Evolutionary conservation across 2,329 filamentous ascomycete species (phyloP).

Genomic region (Fusarium pseudocircinatum): DNA sequence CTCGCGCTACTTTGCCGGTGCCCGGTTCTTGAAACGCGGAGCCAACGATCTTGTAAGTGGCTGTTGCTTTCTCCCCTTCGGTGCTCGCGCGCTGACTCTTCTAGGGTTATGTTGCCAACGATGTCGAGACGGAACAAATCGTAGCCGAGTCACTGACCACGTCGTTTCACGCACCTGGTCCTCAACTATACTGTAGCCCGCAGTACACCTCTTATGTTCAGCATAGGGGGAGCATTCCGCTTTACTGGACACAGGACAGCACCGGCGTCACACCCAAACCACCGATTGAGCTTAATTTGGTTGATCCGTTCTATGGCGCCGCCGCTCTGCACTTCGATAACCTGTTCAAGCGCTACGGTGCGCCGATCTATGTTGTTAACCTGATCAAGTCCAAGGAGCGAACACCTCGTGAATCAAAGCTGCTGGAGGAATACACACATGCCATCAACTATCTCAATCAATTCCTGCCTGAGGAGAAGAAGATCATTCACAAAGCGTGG

Average conservation of each 20-base stretch:
- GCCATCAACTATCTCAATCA: conserved; percentile 94
- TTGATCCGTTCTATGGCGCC: conserved; percentile 94
- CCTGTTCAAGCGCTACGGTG: conserved; percentile 90
- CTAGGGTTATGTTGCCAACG: conserved; percentile 93
- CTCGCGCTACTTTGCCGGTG: conserved; percentile 93
- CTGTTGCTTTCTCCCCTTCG: background rate
- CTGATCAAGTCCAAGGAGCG: conserved; percentile 90
- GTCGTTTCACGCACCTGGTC: conserved; percentile 92
- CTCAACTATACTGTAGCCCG: conserved; percentile 84
- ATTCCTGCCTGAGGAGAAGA: conserved; percentile 83
- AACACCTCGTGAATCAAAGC: conserved; percentile 88
- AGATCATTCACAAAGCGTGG: conserved; percentile 94
- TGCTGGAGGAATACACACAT: conserved; percentile 86
- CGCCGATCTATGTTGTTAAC: conserved; percentile 91
- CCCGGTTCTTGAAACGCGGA: conserved; percentile 91
- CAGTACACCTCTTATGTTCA: conserved; percentile 97
- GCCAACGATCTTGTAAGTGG: conserved; percentile 78
- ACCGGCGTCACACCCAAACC: conserved; percentile 96
- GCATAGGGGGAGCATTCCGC: conserved; percentile 93
- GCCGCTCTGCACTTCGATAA: conserved; percentile 96
- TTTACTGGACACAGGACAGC: conserved; percentile 97
- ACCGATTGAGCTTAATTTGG: conserved; percentile 92
- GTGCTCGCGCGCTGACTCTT: conserved; percentile 3
- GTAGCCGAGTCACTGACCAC: conserved; percentile 94
- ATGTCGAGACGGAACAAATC: conserved; percentile 98